These are phyloP conservation scores for Russula vinacea DNA, from an alignment of 768 basidiomycete genomes.

Conservation along the genomic window DNA sequence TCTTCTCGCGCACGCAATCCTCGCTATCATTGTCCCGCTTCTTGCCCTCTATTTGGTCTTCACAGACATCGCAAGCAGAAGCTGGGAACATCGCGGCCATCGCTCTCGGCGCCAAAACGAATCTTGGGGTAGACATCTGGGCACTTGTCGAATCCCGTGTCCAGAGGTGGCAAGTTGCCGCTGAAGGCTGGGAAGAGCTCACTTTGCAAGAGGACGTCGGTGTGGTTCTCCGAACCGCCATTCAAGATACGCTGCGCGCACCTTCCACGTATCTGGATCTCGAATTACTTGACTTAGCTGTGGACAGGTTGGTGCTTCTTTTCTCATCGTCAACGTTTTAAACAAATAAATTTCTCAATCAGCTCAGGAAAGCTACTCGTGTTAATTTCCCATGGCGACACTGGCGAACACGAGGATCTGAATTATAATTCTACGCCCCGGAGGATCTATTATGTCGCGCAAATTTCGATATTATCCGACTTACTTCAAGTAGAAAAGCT, in stretches of 20 bases:
- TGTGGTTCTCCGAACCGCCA: slow-evolving; percentile 45
- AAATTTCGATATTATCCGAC: slow-evolving; percentile 44
- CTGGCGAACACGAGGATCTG: slow-evolving; percentile 46
- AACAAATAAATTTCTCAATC: not conserved
- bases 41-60: slow-evolving; percentile 44
- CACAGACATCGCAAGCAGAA: slow-evolving; percentile 44
- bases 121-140: slow-evolving; percentile 59
- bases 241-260: slow-evolving; percentile 44
- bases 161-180: slow-evolving; percentile 66
- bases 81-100: slow-evolving; percentile 65
- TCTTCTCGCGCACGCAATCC: slow-evolving; percentile 57
- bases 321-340: not conserved
- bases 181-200: slow-evolving; percentile 70
- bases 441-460: slow-evolving; percentile 62
- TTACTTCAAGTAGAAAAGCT: slow-evolving; percentile 48
- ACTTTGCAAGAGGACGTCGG: slow-evolving; percentile 55
- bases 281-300: slow-evolving; percentile 67
- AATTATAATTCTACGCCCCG: slow-evolving; percentile 46
- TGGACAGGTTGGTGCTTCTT: slow-evolving; percentile 48
- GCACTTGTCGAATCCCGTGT: slow-evolving; percentile 62
- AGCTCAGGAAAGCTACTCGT: slow-evolving; percentile 56
- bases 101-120: slow-evolving; percentile 46
- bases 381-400: slow-evolving; percentile 64
- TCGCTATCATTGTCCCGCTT: slow-evolving; percentile 46
- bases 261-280: slow-evolving; percentile 55